These are phyloP conservation scores for Aleurites moluccanus DNA, from an alignment of 441 rosid genomes.

Conservation along the genomic window DNA sequence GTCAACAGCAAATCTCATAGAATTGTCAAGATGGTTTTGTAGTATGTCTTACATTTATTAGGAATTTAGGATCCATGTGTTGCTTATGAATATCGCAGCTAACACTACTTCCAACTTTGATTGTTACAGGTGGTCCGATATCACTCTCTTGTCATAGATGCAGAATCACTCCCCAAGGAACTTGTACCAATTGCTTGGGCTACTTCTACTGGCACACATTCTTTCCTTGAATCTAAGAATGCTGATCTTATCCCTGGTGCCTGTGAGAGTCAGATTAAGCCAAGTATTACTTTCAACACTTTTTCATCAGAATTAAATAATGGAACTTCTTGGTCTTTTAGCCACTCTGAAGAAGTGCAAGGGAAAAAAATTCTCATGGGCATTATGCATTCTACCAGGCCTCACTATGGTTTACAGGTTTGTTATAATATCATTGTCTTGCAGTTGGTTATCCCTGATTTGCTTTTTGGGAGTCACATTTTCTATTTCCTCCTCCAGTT, in stretches of 20 bases:
- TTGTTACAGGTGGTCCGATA: conserved; percentile 81
- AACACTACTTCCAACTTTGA: background rate
- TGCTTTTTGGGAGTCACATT: conserved; percentile 18
- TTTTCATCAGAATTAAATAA: conserved; percentile 31
- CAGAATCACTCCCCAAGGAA: conserved; percentile 77
- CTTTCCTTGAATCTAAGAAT: conserved; percentile 49
- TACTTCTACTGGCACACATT: conserved; percentile 47
- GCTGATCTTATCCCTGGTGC: conserved; percentile 33
- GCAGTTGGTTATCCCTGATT: background rate
- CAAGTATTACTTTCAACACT: conserved; percentile 28
- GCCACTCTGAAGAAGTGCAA: conserved; percentile 28
- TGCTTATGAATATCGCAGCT: background rate
- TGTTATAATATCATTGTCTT: conserved; percentile 15
- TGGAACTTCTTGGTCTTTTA: conserved; percentile 37
- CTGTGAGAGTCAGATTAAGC: conserved; percentile 29
- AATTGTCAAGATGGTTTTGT: background rate
- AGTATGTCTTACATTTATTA: background rate
- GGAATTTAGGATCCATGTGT: background rate
- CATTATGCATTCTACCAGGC: conserved; percentile 80
- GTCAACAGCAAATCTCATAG: background rate
- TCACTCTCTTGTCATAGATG: conserved; percentile 86
- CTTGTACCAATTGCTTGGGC: conserved; percentile 94
- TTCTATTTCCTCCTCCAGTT: conserved; percentile 56
- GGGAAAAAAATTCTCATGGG: conserved; percentile 76
- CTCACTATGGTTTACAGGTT: conserved; percentile 98